phyloP scores from a whole-genome alignment of 2,329 filamentous ascomycete species.

The Monilinia polystroma region DNA sequence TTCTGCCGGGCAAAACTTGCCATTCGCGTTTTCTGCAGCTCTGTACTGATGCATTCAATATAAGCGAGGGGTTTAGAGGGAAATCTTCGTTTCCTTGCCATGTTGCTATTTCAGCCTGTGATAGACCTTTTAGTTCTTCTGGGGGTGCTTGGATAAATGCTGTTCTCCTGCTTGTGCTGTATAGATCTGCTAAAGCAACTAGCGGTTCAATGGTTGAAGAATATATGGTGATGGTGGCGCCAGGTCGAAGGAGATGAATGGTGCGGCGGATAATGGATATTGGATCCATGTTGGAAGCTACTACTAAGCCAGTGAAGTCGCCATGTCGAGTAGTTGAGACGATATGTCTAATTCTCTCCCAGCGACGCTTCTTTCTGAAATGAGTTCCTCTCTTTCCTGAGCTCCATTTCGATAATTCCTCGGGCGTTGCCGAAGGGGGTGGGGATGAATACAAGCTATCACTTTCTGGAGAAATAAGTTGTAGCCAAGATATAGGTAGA shows the following conservation, averaged over 20 bases:
- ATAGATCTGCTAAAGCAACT: slow-evolving; percentile 74
- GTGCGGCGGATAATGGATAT: slow-evolving; percentile 70
- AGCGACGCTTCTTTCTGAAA: slow-evolving; percentile 83
- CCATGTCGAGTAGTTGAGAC: slow-evolving; percentile 74
- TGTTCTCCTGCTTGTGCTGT: slow-evolving; percentile 74
- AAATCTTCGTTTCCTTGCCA: slow-evolving; percentile 72
- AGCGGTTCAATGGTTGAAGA: slow-evolving; percentile 78
- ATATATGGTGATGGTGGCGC: slow-evolving; percentile 83
- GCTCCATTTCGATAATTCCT: slow-evolving; percentile 70
- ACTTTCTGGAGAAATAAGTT: slow-evolving; percentile 73
- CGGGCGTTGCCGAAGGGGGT: slow-evolving; percentile 58
- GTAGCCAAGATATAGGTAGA: slow-evolving; percentile 85
- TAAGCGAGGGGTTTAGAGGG: slow-evolving; percentile 78
- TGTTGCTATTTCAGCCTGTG: slow-evolving; percentile 50
- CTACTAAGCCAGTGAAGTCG: slow-evolving; percentile 77
- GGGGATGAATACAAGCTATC: slow-evolving; percentile 72
- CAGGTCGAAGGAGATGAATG: slow-evolving; percentile 78
- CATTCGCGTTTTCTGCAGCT: slow-evolving; percentile 75
- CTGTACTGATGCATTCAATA: slow-evolving; percentile 79
- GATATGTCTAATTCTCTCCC: slow-evolving; percentile 68
- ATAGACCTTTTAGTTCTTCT: slow-evolving; percentile 43
- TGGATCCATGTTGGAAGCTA: slow-evolving; percentile 81
- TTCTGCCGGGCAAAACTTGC: slow-evolving; percentile 89
- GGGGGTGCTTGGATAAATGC: slow-evolving; percentile 65
- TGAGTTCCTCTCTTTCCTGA: slow-evolving; percentile 80